Percentiles rank a stretch among this genome's conserved stretches.
Evolutionary conservation across 2,329 filamentous ascomycete species (phyloP).

Genomic region (Zasmidium citrigriseum): DNA sequence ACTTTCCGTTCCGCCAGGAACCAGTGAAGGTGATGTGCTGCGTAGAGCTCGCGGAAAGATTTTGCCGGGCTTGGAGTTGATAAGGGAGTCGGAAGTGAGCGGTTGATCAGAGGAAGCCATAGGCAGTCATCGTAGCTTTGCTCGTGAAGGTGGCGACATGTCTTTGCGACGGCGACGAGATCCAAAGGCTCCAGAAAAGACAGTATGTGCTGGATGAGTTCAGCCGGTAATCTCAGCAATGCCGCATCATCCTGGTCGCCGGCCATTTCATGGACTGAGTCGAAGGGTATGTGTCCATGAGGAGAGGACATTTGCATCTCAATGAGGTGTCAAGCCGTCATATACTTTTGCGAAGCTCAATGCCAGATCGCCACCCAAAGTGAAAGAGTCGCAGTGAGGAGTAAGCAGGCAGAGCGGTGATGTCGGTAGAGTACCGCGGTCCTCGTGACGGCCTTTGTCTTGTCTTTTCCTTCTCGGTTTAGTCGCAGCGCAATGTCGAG

Average conservation of each 20-base stretch:
- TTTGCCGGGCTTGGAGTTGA: conserved; percentile 57
- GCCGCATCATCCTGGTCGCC: neutral
- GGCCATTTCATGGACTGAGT: neutral
- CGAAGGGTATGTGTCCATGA: neutral
- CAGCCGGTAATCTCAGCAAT: conserved; percentile 66
- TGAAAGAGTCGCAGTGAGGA: no score
- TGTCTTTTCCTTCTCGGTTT: neutral
- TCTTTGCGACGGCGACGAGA: conserved; percentile 60
- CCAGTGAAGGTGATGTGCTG: conserved; percentile 77
- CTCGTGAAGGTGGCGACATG: conserved; percentile 61
- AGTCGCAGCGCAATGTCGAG: neutral
- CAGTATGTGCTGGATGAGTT: conserved; percentile 74
- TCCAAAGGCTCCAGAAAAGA: conserved; percentile 65
- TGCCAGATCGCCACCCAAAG: no score
- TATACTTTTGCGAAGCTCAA: no score
- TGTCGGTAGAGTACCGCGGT: neutral
- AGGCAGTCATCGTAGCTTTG: conserved; percentile 67
- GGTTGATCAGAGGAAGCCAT: conserved; percentile 71
- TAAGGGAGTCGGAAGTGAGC: conserved; percentile 63
- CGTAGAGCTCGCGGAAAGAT: conserved; percentile 71
- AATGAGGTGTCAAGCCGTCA: neutral
- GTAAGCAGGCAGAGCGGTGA: neutral
- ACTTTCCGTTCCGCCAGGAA: conserved; percentile 78
- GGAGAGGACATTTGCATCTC: neutral
- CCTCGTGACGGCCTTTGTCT: neutral